Base-by-base conservation (phyloP, 2,329 filamentous ascomycete genomes). In the Amphichorda felina region DNA sequence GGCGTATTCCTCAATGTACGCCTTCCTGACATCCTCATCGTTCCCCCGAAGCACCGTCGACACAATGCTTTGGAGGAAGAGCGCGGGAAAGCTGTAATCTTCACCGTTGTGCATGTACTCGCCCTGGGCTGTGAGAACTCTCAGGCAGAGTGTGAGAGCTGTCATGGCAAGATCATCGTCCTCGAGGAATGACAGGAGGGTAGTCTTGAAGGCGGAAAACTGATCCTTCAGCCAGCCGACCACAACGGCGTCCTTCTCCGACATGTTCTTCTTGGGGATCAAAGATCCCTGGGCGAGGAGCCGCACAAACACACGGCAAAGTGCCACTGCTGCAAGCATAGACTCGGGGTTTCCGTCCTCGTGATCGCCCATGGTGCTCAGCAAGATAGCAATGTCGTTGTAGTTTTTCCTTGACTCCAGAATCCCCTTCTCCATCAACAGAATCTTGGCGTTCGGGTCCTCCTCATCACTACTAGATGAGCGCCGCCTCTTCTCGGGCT, bases 371-470 rank as follows among this genome's bases (percentile, higher is more conserved):
- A 59, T 56, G 13, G 47, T 70, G 29, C 69, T 68, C 31, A 94
- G 64, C 26, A 96, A 61, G 9, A 70, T 73, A 7, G 75, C 70
- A 49, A 96, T 89, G 52, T 94, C 86, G 65, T 94, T 94, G 68
- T 93, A 94, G 59, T 94, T 75, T 56, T 87, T 85, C 50, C 78
- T 82, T 34, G 87, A 94, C 56, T 91, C 79, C 41, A 87, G 61
- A 37, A 96, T 87, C 38, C 83, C 79, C 43, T 75, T 68, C 61
- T 95, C 88, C 37, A 95, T 70, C 36, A 75, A 61, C 29, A 89
- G 60, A 40, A 94, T 83, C 42, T 75, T 71, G 38, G 72, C 68
- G 51, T 80, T 72, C 31, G 64, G 55, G 50, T 77, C 70, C 41
- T 70, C 61, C 29, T 57, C 54, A 35, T 66, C 64, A 42, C 64